Evolutionary conservation across 768 basidiomycete genomes (phyloP).

Genomic region (Pisolithus sp.): DNA sequence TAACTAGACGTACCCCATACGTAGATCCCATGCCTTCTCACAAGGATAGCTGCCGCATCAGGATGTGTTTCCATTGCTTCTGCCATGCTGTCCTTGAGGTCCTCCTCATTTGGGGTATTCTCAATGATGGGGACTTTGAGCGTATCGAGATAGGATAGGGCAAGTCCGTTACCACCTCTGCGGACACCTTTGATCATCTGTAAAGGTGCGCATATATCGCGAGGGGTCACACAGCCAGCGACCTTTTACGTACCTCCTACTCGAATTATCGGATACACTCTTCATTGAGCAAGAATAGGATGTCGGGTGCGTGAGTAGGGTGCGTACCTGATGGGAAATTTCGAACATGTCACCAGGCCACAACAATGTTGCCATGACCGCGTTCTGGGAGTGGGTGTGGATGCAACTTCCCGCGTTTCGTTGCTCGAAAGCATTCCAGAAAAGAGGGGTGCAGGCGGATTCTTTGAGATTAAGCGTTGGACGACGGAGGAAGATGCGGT

Average conservation of each 20-base stretch:
- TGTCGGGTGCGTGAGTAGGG: not conserved
- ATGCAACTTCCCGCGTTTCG: conserved; percentile 80
- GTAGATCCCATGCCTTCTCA: conserved; percentile 75
- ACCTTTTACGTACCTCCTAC: too few relatives aligned
- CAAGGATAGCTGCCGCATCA: conserved; percentile 70
- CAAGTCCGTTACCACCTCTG: conserved; percentile 64
- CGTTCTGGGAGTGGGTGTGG: conserved; percentile 88
- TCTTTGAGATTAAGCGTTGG: conserved; percentile 71
- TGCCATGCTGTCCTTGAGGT: conserved; percentile 83
- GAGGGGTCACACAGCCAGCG: not conserved
- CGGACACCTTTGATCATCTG: conserved; percentile 93
- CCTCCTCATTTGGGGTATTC: conserved; percentile 88
- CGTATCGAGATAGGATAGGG: conserved; percentile 80
- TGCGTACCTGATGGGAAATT: conserved; percentile 72
- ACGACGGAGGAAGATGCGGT: conserved; percentile 72
- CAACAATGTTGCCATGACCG: conserved; percentile 80
- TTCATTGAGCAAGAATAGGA: too few relatives aligned
- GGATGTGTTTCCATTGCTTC: conserved; percentile 77
- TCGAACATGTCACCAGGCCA: conserved; percentile 66
- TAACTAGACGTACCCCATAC: conserved; percentile 63
- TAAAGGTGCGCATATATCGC: not conserved
- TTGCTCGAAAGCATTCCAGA: conserved; percentile 87
- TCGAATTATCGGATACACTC: too few relatives aligned
- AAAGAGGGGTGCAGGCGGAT: conserved; percentile 83
- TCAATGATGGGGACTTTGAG: conserved; percentile 84